These are phyloP conservation scores for Funneliformis geosporum DNA, from an alignment of 192 early-diverging fungal genomes.

Conservation along the genomic window DNA sequence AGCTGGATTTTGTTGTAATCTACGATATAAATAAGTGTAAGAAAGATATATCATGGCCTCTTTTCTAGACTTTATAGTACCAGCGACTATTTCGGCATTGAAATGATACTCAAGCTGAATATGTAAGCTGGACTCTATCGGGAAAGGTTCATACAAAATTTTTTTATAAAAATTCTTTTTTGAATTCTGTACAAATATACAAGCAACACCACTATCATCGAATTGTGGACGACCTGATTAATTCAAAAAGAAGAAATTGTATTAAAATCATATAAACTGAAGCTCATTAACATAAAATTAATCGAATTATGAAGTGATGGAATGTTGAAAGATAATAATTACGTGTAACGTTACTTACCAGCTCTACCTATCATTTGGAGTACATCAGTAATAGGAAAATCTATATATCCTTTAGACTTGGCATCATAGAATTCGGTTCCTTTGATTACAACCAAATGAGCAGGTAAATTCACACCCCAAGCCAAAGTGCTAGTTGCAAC, in stretches of 20 bases:
- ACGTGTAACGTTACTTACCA: constrained; percentile 41
- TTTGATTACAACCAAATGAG: constrained; percentile 96
- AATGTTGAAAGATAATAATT: neutral
- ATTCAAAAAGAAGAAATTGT: neutral
- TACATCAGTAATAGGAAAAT: constrained; percentile 97
- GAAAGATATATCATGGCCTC: constrained; percentile 94
- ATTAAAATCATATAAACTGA: too few relatives aligned
- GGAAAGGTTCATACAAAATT: constrained; percentile 95
- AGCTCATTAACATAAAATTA: too few relatives aligned
- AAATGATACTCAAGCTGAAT: constrained; percentile 81
- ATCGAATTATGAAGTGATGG: neutral
- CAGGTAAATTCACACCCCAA: constrained; percentile 98
- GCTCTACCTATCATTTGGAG: constrained; percentile 99
- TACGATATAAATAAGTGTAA: constrained; percentile 95
- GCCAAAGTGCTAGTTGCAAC: constrained; percentile 95
- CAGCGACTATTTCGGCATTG: constrained; percentile 91
- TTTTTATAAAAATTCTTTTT: constrained; percentile 99
- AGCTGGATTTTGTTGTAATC: constrained; percentile 90
- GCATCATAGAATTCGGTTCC: constrained; percentile 98
- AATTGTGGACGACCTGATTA: constrained; percentile 81
- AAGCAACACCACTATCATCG: constrained; percentile 88
- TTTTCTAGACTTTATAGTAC: constrained; percentile 85
- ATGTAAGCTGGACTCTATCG: constrained; percentile 83
- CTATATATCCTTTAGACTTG: constrained; percentile 86
- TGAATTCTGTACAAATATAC: constrained; percentile 89